These are phyloP conservation scores for Globisporangium nagaii DNA, from an alignment of 352 stramenopile genomes.

Conservation along the genomic window DNA sequence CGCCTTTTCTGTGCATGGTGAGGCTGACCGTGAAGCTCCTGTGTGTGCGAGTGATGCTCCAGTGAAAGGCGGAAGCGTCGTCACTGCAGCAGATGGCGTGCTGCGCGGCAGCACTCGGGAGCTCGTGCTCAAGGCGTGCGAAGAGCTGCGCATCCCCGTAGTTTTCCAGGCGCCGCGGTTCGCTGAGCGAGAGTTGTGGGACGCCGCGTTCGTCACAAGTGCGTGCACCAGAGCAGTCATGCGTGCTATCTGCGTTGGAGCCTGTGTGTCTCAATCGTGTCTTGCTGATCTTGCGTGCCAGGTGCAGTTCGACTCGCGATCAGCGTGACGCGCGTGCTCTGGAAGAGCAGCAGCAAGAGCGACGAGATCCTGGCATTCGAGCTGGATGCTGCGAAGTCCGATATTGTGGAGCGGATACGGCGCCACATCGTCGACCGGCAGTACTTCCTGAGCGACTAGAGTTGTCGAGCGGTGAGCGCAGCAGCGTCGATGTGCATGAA, in stretches of 20 bases:
- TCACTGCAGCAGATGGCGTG: slow-evolving; percentile 39
- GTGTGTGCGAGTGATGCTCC: background rate
- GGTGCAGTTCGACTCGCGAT: slow-evolving; percentile 11
- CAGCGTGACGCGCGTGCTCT: slow-evolving; percentile 14
- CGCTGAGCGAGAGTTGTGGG: slow-evolving; percentile 43
- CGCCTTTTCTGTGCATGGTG: too few species aligned
- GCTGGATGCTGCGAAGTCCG: background rate
- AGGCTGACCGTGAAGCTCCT: too few species aligned
- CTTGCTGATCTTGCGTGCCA: background rate
- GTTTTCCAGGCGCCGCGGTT: slow-evolving; percentile 45
- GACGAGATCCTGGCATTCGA: slow-evolving; percentile 1
- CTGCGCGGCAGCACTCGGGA: slow-evolving; percentile 56
- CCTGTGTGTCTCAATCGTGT: background rate
- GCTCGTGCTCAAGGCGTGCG: slow-evolving; percentile 56
- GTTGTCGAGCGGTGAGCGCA: too few species aligned
- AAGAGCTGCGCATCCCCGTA: slow-evolving; percentile 49
- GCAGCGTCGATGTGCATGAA: too few species aligned
- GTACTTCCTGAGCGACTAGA: slow-evolving; percentile 7
- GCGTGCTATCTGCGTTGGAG: background rate
- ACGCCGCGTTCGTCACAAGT: slow-evolving; percentile 77
- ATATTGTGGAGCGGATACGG: slow-evolving; percentile 10
- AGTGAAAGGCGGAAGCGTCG: slow-evolving; percentile 42
- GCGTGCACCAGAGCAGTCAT: slow-evolving; percentile 7
- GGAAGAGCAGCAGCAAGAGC: background rate
- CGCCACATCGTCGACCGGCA: slow-evolving; percentile 3